Evolutionary conservation across 345 rosid genomes (phyloP), one percentile per base, ranked within the genome.

Genomic region (Noccaea caerulescens): DNA sequence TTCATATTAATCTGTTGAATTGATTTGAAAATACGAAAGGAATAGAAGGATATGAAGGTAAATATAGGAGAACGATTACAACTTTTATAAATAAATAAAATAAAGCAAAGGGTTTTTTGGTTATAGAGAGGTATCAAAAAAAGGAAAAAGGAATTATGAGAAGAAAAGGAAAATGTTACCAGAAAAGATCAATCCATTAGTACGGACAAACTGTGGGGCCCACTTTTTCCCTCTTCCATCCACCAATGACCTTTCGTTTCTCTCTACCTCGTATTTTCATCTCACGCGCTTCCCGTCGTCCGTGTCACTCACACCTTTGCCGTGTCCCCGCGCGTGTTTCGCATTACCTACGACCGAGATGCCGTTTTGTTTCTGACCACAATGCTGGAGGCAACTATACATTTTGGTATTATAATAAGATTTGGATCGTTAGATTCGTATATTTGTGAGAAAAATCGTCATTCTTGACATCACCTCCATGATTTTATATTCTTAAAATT

Each of bases 111-210:
- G 9, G 4, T 13, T 61, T 44, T 58, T 3, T 59, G 4, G 63
- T 39, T 27, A 13, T 65, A 11, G 64, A 47, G 69, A 57, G 66
- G 80, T 63, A 69, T 75, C 88, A 82, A 70, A 78, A 86, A 80
- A 84, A 74, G 89, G 89, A 86, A 88, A 80, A 54, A 76, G 63
- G 92, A 88, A 88, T 85, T 83, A 80, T 84, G 91, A 77, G 74
- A 84, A 75, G 43, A 88, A 88, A 90, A 72, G 94, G 94, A 84
- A 92, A 82, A 73, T 63, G 69, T 88, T 92, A 84, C 96, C 87
- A 69, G 77, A 89, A 89, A 82, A 83, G 91, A 86, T 87, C 88
- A 92, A 88, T 88, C 95, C 86, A 88, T 13, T 63, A 79, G 95
- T 85, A 90, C 96, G 88, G 96, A 85, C 75, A 63, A 82, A 63